Evolutionary conservation across 2,329 filamentous ascomycete genomes (phyloP).

Genomic region (Trichothecium roseum): DNA sequence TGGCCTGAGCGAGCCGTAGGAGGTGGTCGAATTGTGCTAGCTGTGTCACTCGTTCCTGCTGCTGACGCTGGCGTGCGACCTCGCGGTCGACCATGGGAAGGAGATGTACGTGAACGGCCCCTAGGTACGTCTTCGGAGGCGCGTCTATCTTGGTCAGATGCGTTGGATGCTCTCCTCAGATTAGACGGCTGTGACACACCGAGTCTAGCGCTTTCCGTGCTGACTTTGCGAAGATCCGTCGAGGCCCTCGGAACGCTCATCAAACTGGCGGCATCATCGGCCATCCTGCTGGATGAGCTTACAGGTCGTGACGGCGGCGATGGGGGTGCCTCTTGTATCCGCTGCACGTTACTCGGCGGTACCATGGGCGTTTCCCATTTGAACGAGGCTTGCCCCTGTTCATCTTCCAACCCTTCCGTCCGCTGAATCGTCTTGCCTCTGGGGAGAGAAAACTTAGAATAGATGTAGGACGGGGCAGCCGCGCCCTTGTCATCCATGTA

Average conservation of each 20-base stretch:
- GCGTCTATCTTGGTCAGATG: slow-evolving; percentile 32
- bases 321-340: slow-evolving; percentile 40
- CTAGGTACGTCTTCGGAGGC: slow-evolving; percentile 38
- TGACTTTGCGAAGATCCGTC: slow-evolving; percentile 38
- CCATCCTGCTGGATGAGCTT: slow-evolving; percentile 36
- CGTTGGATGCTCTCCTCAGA: slow-evolving; percentile 26
- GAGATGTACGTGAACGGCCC: slow-evolving; percentile 30
- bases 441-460: slow-evolving; percentile 75
- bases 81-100: slow-evolving; percentile 26
- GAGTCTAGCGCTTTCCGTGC: slow-evolving; percentile 30
- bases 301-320: slow-evolving; percentile 52
- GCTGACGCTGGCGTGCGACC: slow-evolving; percentile 34
- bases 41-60: slow-evolving; percentile 36
- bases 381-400: slow-evolving; percentile 39
- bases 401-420: slow-evolving; percentile 46
- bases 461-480: slow-evolving; percentile 66
- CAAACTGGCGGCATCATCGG: slow-evolving; percentile 24
- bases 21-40: slow-evolving; percentile 36
- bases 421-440: slow-evolving; percentile 71
- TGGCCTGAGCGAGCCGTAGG: slow-evolving; percentile 34
- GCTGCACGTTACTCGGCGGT: slow-evolving; percentile 30
- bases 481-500: slow-evolving; percentile 31
- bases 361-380: slow-evolving; percentile 50
- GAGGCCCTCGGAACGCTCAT: slow-evolving; percentile 31
- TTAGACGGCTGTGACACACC: slow-evolving; percentile 30